Percentiles rank a stretch among this genome's conserved stretches.
Evolutionary conservation across 2,329 filamentous ascomycete genomes (phyloP).

Genomic region (Ophiocordyceps robertsii): DNA sequence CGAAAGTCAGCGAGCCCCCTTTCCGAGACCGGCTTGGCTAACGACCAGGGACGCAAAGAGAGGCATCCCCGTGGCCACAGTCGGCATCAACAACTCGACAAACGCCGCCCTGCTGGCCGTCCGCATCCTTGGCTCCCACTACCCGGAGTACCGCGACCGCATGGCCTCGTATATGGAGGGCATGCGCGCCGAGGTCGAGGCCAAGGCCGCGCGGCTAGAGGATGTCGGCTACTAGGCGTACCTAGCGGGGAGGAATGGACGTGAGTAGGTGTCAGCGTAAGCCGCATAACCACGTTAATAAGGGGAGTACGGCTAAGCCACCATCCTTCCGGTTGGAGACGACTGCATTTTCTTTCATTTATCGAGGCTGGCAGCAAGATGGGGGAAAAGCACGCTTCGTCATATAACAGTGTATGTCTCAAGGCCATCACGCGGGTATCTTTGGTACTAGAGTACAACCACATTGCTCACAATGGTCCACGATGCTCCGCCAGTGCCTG

Average conservation of each 20-base stretch:
- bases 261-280: too few relatives aligned
- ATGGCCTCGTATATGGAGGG: conserved; percentile 48
- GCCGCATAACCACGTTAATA: too few relatives aligned
- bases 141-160: conserved; percentile 39
- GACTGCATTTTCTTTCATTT: too few relatives aligned
- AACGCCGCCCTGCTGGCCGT: conserved; percentile 64
- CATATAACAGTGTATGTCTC: too few relatives aligned
- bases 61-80: conserved; percentile 60
- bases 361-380: too few relatives aligned
- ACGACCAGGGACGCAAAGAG: conserved; percentile 14
- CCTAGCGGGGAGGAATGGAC: conserved; percentile 21
- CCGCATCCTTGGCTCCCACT: conserved; percentile 48
- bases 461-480: too few relatives aligned
- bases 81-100: conserved; percentile 68
- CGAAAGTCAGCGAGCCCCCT: background rate
- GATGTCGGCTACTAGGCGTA: conserved; percentile 44
- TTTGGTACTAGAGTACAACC: too few relatives aligned
- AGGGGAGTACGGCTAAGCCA: too few relatives aligned
- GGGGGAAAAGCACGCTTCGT: too few relatives aligned
- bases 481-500: too few relatives aligned
- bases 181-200: conserved; percentile 50
- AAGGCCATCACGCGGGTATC: too few relatives aligned
- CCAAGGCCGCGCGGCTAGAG: conserved; percentile 44
- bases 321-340: too few relatives aligned
- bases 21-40: conserved; percentile 15